A percentile compares a stretch with the other conserved stretches of the same genome.
Conservation (phyloP, 1,139 yeast species). For the Saccharomyces pastorianus region DNA sequence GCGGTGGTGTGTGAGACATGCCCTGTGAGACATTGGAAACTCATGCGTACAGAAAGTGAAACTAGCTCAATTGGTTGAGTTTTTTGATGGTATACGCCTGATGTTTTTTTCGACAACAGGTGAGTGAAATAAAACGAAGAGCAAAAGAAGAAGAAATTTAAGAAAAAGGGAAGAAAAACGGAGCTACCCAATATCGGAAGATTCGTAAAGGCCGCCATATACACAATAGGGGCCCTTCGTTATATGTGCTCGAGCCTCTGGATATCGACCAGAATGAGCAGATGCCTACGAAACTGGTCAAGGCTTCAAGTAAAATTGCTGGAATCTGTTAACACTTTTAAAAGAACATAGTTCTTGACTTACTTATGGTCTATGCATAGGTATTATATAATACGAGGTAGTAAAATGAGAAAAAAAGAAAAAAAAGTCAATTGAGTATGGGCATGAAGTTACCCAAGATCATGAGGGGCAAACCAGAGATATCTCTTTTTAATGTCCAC, state of each 20-base stretch:
- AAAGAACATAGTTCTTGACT: neutral
- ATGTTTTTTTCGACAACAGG: neutral
- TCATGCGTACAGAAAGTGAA: neutral
- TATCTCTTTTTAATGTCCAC: conserved; percentile 88
- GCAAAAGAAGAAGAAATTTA: neutral
- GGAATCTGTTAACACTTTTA: neutral
- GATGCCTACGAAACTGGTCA: too few relatives aligned
- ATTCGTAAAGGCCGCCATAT: neutral
- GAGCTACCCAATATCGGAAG: neutral
- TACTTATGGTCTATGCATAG: neutral
- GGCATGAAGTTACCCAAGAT: conserved; percentile 89
- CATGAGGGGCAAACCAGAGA: conserved; percentile 95
- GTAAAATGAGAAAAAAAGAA: neutral
- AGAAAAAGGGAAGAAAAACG: neutral
- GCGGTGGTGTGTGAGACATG: neutral
- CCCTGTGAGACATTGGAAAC: neutral
- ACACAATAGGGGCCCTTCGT: neutral
- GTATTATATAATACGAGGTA: neutral
- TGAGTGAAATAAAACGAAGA: neutral
- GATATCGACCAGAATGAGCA: too few relatives aligned
- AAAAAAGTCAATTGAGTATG: neutral
- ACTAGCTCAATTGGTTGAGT: neutral
- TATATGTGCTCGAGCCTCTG: neutral
- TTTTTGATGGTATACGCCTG: neutral
- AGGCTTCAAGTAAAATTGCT: neutral